Evolutionary conservation across 139 green algal species (phyloP).

Genomic region (Chlorella sp.): DNA sequence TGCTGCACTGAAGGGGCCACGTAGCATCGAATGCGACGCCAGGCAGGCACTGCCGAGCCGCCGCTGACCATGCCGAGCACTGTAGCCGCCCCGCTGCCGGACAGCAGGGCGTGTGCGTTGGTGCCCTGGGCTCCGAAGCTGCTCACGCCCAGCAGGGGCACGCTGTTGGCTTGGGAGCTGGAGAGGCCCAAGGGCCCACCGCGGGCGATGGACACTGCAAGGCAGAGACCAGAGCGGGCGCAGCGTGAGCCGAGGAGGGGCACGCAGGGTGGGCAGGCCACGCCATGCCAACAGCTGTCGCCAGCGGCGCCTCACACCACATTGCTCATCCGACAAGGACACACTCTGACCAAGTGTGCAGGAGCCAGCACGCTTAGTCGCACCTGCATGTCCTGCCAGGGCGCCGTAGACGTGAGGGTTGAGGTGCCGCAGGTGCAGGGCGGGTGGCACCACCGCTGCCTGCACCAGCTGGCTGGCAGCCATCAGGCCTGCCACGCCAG

Average conservation of each 20-base stretch:
- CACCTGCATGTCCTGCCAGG: slow-evolving; percentile 26
- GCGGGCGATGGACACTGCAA: slow-evolving; percentile 41
- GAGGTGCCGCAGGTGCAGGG: slow-evolving; percentile 65
- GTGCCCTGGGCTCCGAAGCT: slow-evolving; percentile 77
- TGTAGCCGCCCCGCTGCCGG: slow-evolving; percentile 2
- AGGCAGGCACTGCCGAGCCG: neutral
- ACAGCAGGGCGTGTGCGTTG: slow-evolving; percentile 69
- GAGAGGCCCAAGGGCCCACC: slow-evolving; percentile 39
- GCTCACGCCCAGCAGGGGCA: slow-evolving; percentile 60
- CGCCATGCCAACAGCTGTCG: neutral
- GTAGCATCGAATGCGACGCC: slow-evolving; percentile 2
- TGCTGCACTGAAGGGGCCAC: slow-evolving; percentile 19
- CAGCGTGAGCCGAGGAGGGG: neutral
- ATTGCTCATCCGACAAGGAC: neutral
- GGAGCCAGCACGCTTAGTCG: neutral
- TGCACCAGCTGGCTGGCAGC: slow-evolving; percentile 41
- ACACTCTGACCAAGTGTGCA: neutral
- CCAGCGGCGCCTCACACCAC: neutral
- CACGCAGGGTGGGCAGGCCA: neutral
- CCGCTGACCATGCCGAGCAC: neutral
- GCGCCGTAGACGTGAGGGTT: slow-evolving; percentile 71
- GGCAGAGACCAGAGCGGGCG: neutral
- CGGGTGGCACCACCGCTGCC: slow-evolving; percentile 37
- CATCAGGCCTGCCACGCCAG: slow-evolving; percentile 73
- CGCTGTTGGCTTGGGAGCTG: neutral